Evolutionary conservation across 805 yeast species (phyloP).

Genomic region (Teunomyces pallodes): DNA sequence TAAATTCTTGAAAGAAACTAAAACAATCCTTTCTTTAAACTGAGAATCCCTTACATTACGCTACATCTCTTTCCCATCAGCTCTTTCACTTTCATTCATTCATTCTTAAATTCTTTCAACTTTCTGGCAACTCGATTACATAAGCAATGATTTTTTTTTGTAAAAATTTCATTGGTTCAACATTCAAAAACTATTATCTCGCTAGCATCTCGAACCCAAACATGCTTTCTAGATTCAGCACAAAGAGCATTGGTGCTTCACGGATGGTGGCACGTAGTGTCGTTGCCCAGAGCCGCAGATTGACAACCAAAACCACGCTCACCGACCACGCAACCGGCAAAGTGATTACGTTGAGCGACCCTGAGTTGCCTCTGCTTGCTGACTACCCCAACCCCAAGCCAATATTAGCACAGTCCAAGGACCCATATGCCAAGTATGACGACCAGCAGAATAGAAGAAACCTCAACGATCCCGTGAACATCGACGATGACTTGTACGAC

Average conservation of each 20-base stretch:
- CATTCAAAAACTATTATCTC: neutral
- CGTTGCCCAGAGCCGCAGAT: slow-evolving; percentile 10
- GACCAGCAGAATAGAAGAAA: slow-evolving; percentile 82
- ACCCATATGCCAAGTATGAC: slow-evolving; percentile 72
- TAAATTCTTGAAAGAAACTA: no score
- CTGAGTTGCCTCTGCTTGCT: slow-evolving; percentile 41
- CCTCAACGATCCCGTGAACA: slow-evolving; percentile 67
- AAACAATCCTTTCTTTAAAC: no score
- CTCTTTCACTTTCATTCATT: no score
- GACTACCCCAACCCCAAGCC: slow-evolving; percentile 65
- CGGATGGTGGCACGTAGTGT: slow-evolving; percentile 9
- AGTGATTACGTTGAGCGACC: slow-evolving; percentile 40
- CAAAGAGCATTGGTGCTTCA: slow-evolving; percentile 9
- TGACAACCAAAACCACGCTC: slow-evolving; percentile 37
- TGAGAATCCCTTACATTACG: no score
- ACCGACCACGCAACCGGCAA: slow-evolving; percentile 40
- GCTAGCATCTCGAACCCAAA: neutral
- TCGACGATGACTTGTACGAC: slow-evolving; percentile 70
- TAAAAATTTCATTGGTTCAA: slow-evolving; percentile 6
- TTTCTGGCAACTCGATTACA: neutral
- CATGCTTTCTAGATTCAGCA: slow-evolving; percentile 32
- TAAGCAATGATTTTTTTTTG: slow-evolving; percentile 6
- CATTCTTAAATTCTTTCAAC: no score
- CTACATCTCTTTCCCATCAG: no score
- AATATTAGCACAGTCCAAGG: slow-evolving; percentile 60